Conservation (phyloP, 2,329 filamentous ascomycete species). For the Beauveria sp. region DNA sequence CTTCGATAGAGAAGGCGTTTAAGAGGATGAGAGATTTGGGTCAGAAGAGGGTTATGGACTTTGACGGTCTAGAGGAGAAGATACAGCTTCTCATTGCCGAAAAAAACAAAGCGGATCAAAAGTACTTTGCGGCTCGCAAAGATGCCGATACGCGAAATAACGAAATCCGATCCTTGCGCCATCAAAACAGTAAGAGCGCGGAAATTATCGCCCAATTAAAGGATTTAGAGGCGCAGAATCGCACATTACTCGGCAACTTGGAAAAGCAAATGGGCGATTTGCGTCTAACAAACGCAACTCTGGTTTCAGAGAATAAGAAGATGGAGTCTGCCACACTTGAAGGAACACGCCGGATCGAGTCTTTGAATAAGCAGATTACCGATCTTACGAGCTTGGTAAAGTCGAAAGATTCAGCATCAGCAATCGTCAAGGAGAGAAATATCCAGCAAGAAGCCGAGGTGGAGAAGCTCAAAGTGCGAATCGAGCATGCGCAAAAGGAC, state of each 20-base stretch:
- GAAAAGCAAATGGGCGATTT: constrained; percentile 86
- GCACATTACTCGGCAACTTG: constrained; percentile 69
- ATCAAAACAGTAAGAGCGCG: constrained; percentile 81
- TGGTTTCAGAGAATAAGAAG: constrained; percentile 65
- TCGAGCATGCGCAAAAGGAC: constrained; percentile 74
- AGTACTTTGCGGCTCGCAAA: constrained; percentile 94
- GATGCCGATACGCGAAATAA: constrained; percentile 77
- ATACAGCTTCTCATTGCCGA: constrained; percentile 68
- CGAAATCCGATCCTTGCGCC: constrained; percentile 70
- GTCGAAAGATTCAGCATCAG: constrained; percentile 60
- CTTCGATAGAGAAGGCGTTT: constrained; percentile 84
- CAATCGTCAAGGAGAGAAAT: constrained; percentile 46
- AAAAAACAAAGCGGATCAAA: constrained; percentile 94
- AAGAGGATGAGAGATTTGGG: constrained; percentile 81
- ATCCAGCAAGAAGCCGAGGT: constrained; percentile 64
- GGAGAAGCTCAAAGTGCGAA: constrained; percentile 68
- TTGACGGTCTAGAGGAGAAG: constrained; percentile 68
- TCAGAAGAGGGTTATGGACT: constrained; percentile 78
- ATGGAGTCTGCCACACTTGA: constrained; percentile 68
- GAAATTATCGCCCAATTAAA: constrained; percentile 93
- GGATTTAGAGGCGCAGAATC: constrained; percentile 73
- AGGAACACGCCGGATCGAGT: constrained; percentile 60
- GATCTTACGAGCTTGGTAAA: constrained; percentile 70
- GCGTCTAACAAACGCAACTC: constrained; percentile 66
- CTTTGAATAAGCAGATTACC: constrained; percentile 64